Conservation (phyloP, 2,329 filamentous ascomycete genomes). For the Neonectria faginata region DNA sequence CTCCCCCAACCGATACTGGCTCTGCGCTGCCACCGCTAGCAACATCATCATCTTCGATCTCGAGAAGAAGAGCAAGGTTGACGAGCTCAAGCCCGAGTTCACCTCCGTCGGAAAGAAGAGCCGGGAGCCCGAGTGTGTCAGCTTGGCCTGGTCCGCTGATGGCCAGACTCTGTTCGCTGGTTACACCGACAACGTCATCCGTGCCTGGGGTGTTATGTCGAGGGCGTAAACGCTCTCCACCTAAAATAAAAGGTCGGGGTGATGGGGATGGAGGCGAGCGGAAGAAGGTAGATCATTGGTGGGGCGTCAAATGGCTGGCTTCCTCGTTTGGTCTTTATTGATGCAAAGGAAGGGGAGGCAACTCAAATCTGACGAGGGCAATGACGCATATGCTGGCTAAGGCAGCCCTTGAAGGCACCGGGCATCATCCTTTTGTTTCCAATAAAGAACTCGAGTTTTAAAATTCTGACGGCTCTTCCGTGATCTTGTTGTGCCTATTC, state of each 20-base stretch:
- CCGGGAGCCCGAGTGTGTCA: slow-evolving; percentile 98
- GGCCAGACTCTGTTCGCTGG: slow-evolving; percentile 99
- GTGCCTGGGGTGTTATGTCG: slow-evolving; percentile 98
- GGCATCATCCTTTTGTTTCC: slow-evolving; percentile 56
- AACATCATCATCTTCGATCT: slow-evolving; percentile 99
- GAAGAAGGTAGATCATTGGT: slow-evolving; percentile 58
- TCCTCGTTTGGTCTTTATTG: slow-evolving; percentile 60
- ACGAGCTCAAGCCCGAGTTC: slow-evolving; percentile 99
- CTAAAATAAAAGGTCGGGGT: slow-evolving; percentile 44
- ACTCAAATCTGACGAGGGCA: slow-evolving; percentile 51
- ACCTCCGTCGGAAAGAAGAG: slow-evolving; percentile 98
- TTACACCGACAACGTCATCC: slow-evolving; percentile 99
- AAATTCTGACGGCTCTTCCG: slow-evolving; percentile 27
- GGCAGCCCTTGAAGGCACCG: slow-evolving; percentile 54
- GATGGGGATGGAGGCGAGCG: slow-evolving; percentile 43
- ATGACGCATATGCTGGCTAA: slow-evolving; percentile 54
- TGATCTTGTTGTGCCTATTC: slow-evolving; percentile 37
- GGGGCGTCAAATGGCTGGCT: slow-evolving; percentile 60
- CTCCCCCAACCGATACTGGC: slow-evolving; percentile 99
- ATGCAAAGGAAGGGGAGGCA: slow-evolving; percentile 53
- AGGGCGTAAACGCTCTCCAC: slow-evolving; percentile 72
- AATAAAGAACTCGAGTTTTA: slow-evolving; percentile 53
- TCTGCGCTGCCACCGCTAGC: slow-evolving; percentile 96
- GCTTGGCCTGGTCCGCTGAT: slow-evolving; percentile 96
- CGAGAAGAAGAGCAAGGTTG: slow-evolving; percentile 99